Base-by-base conservation (phyloP, 2,329 filamentous ascomycete genomes). In the Fusarium austroafricanum region DNA sequence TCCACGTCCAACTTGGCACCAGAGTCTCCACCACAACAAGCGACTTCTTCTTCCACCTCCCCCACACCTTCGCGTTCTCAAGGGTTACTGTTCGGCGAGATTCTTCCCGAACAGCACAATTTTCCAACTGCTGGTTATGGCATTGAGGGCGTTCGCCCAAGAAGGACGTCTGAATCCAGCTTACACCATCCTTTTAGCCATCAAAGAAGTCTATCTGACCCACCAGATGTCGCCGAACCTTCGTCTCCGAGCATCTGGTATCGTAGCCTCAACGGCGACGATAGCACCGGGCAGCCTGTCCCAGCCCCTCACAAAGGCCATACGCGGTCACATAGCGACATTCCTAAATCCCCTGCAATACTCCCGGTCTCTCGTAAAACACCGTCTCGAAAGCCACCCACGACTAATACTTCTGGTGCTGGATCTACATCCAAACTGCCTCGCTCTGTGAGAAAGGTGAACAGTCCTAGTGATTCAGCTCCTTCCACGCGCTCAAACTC, bases 41-140 rank as follows among this genome's bases (percentile, higher is more conserved):
- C 76, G 40, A 60, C 77, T 66, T 66, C 70, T 40, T 68, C 76
- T 51, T 57, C 49, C 38, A 69, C 74, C 40, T 75, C 79, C 68
- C 73, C 80, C 75, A 66, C 69, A 75, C 77, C 65, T 71, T 71
- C 68, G 50, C 75, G 77, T 65, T 70, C 81, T 46, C 82, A 83
- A 54, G 84, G 84, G 64, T 86, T 92, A 35, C 80, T 94, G 20
- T 95, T 95, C 79, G 92, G 92, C 37, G 92, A 94, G 77, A 86
- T 94, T 69, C 80, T 89, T 28, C 84, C 87, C n/a, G 83, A 87
- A 37, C 83, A 87, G 69, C 83, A 82, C 71, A 83, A 86, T 68
- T 75, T 83, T 26, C 78, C 82, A 20, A 80, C 84, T 47, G 80
- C 83, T 51, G 89, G 87, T 7, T 89, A 88, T 79, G 90, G 89